phyloP scores from a whole-genome alignment of 2,329 filamentous ascomycete genomes.

The Penicillium sp. region DNA sequence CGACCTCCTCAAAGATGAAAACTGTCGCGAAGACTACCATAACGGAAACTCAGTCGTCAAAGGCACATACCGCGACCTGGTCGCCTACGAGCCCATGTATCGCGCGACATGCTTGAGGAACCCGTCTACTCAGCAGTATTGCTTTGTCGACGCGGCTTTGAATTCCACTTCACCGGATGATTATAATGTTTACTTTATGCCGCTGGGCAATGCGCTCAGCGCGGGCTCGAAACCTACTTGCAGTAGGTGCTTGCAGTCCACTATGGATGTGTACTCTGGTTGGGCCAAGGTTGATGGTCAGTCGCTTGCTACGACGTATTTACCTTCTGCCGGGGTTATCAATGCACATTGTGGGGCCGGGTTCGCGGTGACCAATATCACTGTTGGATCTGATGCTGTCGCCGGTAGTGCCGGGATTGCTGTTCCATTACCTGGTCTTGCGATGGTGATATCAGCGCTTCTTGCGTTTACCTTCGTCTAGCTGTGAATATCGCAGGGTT shows the following conservation, averaged over 20 bases:
- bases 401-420: constrained; percentile 10
- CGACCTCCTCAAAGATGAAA: constrained; percentile 61
- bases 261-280: constrained; percentile 77
- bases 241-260: constrained; percentile 71
- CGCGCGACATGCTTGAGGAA: constrained; percentile 77
- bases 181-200: constrained; percentile 81
- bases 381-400: constrained; percentile 23
- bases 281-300: constrained; percentile 67
- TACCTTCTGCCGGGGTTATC: constrained; percentile 69
- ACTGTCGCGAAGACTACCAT: constrained; percentile 72
- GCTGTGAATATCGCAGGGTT: background rate
- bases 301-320: constrained; percentile 69
- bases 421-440: constrained; percentile 5
- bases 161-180: constrained; percentile 71
- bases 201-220: constrained; percentile 72
- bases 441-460: background rate
- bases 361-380: constrained; percentile 55
- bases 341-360: constrained; percentile 62
- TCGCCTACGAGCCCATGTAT: constrained; percentile 77
- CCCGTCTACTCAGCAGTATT: constrained; percentile 65
- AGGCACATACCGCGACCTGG: constrained; percentile 73
- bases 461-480: background rate
- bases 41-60: constrained; percentile 68
- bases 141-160: constrained; percentile 80
- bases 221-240: constrained; percentile 70